phyloP scores from a whole-genome alignment of 1,284 basidiomycete species.

The Meira miltonrushii region DNA sequence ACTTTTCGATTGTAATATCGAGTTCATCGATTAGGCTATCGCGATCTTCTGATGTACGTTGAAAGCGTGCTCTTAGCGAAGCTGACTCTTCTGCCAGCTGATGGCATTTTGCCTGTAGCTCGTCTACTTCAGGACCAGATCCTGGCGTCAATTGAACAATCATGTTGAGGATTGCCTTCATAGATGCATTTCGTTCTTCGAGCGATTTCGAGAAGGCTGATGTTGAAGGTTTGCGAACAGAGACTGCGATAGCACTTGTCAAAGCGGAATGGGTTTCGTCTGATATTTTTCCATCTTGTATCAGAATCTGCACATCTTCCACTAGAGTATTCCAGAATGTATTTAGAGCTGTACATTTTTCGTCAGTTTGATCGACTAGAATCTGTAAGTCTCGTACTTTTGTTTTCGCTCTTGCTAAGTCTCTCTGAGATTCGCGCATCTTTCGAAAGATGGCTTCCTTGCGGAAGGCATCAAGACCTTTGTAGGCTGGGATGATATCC shows the following conservation, averaged over 20 bases:
- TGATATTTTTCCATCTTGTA: constrained; percentile 8
- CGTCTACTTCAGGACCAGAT: constrained; percentile 16
- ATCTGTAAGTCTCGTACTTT: constrained; percentile 13
- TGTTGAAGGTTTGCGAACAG: constrained; percentile 7
- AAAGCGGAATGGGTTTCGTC: constrained; percentile 16
- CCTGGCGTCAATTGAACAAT: constrained; percentile 11
- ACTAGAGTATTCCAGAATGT: constrained; percentile 22
- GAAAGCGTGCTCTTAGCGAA: constrained; percentile 12
- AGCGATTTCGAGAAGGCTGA: constrained; percentile 16
- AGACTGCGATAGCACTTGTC: constrained; percentile 17
- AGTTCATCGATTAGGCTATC: constrained; percentile 9
- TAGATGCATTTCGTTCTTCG: constrained; percentile 16
- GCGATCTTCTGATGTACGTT: constrained; percentile 9
- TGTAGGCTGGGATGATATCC: constrained; percentile 25
- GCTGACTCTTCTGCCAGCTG: constrained; percentile 24
- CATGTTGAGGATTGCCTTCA: constrained; percentile 12
- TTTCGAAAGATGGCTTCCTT: constrained; percentile 48
- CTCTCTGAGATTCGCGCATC: constrained; percentile 36
- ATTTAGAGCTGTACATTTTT: constrained; percentile 21
- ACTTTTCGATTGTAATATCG: constrained; percentile 15
- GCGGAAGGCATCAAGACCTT: constrained; percentile 31
- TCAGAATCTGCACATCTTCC: constrained; percentile 17
- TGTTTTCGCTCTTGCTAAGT: constrained; percentile 24
- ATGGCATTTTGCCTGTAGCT: constrained; percentile 20
- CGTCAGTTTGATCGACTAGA: constrained; percentile 17